Evolutionary conservation across 2,329 filamentous ascomycete species (phyloP), one percentile per base, ranked within the genome.

Genomic region (Huntiella omanensis): DNA sequence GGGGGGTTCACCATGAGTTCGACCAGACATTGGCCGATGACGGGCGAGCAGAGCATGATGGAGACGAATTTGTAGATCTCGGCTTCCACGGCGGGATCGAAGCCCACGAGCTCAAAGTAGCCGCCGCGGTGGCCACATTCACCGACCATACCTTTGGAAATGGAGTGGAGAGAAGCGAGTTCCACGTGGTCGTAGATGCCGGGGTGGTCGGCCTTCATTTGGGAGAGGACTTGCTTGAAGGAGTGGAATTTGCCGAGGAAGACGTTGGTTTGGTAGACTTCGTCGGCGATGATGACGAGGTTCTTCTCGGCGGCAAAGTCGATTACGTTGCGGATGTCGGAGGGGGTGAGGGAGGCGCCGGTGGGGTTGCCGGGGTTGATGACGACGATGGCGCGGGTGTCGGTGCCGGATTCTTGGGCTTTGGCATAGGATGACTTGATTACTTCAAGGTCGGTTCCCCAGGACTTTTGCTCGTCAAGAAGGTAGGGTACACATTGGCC

Each of bases 321-420:
- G 54, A 96, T 72, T n/a, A 96, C 83, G 44, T 73, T 71, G 57
- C 80, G 77, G 61, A 98, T 78, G 57, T 95, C 85, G 15, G 76
- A 71, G 53, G 81, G 73, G 33, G 79, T 69, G 13, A 98, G 73
- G 45, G 80, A 91, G 43, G 86, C 85, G 54, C 91, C 91, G 2
- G 91, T 98, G 3, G 91, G 91, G 67, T 98, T 98, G 50, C 91
- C 91, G 0, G 91, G 91, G 71, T 98, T 98, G 69, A 98, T 98
- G 56, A 98, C 80, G 54, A 91, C 88, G 55, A 98, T 86, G 55
- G 84, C 83, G 56, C 87, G 84, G 46, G 95, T 83, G 55, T 96
- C 86, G 50, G 78, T 79, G 51, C 86, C 87, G 45, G 83, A 73
- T 45, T 68, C 65, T 59, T 79, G 75, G 52, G 87, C 88, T 59